Evolutionary conservation across 2,329 filamentous ascomycete genomes (phyloP).

Genomic region (Tolypocladium pustulatum): DNA sequence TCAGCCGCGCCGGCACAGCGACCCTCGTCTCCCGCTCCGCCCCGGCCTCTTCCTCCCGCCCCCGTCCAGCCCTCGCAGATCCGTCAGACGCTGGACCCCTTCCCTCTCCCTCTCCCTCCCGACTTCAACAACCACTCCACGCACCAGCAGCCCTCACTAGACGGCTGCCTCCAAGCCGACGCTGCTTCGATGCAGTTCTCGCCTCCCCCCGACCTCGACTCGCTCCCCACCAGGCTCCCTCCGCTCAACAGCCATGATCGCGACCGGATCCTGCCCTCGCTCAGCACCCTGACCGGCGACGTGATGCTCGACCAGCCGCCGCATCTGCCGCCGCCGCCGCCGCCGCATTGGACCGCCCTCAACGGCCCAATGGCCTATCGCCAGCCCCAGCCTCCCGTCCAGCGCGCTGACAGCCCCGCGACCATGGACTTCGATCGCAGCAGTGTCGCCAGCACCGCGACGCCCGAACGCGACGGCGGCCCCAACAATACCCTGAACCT

Average conservation of each 20-base stretch:
- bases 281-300: constrained; percentile 23
- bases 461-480: constrained; percentile 36
- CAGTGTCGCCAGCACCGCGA: constrained; percentile 29
- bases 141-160: background rate
- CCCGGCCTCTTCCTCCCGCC: background rate
- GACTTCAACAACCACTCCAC: constrained; percentile 1
- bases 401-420: constrained; percentile 32
- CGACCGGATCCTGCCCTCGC: constrained; percentile 22
- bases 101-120: background rate
- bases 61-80: constrained; percentile 8
- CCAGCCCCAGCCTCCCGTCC: constrained; percentile 13
- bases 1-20: background rate
- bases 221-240: constrained; percentile 15
- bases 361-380: constrained; percentile 38
- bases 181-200: constrained; percentile 13
- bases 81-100: background rate
- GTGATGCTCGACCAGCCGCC: constrained; percentile 7
- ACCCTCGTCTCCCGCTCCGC: background rate
- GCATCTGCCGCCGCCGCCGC: constrained; percentile 9
- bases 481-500: constrained; percentile 41
- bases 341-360: constrained; percentile 34
- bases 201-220: constrained; percentile 12
- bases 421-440: constrained; percentile 38
- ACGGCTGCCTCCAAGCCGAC: background rate
- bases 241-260: constrained; percentile 14